Conservation (phyloP, 2,329 filamentous ascomycete species). For the Colletotrichum sp. region DNA sequence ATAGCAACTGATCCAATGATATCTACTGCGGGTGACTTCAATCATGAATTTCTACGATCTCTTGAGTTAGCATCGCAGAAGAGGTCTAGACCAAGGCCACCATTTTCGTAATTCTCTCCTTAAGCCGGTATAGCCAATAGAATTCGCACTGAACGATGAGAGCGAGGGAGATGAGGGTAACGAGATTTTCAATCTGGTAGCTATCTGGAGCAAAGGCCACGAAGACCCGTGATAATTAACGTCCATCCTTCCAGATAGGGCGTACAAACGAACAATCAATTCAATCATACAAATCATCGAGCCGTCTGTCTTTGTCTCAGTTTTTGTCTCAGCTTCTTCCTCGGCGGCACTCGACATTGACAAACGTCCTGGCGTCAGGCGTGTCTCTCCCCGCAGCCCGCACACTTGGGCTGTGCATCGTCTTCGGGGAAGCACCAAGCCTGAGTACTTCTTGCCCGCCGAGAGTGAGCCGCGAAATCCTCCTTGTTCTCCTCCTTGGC, state of each 20-base stretch:
- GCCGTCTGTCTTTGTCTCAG: not conserved
- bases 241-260: not conserved
- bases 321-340: not conserved
- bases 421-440: not conserved
- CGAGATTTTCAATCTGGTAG: not conserved
- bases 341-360: not conserved
- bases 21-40: not conserved
- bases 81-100: not conserved
- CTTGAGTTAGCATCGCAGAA: not conserved
- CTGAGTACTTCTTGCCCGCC: not conserved
- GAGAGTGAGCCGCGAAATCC: constrained; percentile 34
- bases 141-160: not conserved
- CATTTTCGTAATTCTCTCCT: not conserved
- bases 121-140: not conserved
- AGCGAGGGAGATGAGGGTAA: not conserved
- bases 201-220: not conserved
- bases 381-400: not conserved
- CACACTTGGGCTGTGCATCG: not conserved
- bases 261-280: not conserved
- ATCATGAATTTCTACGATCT: not conserved
- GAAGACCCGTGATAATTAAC: not conserved
- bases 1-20: not conserved
- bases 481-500: constrained; percentile 25
- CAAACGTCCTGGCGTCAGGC: not conserved
- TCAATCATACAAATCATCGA: not conserved